Evolutionary conservation across 2,329 filamentous ascomycete genomes (phyloP).

Genomic region (Alternaria triticimaculans): DNA sequence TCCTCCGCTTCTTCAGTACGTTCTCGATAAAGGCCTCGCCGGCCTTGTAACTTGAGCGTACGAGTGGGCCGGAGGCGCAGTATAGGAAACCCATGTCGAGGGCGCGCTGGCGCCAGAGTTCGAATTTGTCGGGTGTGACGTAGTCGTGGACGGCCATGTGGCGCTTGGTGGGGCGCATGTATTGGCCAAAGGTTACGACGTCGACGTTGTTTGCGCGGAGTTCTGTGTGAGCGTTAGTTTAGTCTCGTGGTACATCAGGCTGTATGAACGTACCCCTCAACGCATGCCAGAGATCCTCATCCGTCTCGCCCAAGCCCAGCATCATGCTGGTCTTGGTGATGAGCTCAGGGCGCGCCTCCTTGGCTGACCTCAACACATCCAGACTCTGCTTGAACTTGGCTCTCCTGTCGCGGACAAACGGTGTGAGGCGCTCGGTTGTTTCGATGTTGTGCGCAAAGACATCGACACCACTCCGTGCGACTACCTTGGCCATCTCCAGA

Average conservation of each 20-base stretch:
- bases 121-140: constrained; percentile 88
- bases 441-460: constrained; percentile 98
- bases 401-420: constrained; percentile 85
- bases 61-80: constrained; percentile 90
- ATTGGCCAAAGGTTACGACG: constrained; percentile 98
- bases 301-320: constrained; percentile 92
- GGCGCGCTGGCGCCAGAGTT: constrained; percentile 87
- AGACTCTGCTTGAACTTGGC: constrained; percentile 90
- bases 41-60: constrained; percentile 95
- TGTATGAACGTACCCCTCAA: constrained; percentile 62
- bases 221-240: constrained; percentile 56
- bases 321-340: constrained; percentile 99
- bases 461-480: constrained; percentile 87
- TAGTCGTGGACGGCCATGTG: constrained; percentile 98
- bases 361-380: constrained; percentile 79
- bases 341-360: constrained; percentile 74
- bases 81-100: constrained; percentile 97
- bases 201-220: constrained; percentile 83
- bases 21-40: constrained; percentile 99
- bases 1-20: constrained; percentile 75
- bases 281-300: constrained; percentile 81
- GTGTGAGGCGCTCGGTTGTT: constrained; percentile 89
- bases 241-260: neutral
- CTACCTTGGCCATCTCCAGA: constrained; percentile 81
- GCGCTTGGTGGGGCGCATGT: constrained; percentile 98